Conservation (phyloP, 1,284 basidiomycete genomes). For the Cystobasidium slooffiae region DNA sequence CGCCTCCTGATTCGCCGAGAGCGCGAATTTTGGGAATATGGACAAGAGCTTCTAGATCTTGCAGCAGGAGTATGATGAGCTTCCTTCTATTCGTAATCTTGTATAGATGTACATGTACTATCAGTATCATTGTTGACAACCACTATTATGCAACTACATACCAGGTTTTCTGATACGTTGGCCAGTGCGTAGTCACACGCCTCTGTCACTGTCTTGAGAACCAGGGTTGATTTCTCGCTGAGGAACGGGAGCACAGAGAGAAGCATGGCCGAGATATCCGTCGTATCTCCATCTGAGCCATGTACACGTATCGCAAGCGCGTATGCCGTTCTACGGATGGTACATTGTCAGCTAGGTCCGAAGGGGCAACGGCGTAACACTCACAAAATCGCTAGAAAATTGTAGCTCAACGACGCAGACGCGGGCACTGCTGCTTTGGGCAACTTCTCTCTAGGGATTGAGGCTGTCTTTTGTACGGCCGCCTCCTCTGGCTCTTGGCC, state of each 20-base stretch:
- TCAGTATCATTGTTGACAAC: background rate
- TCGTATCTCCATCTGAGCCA: background rate
- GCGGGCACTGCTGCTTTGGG: background rate
- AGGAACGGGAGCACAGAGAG: constrained; percentile 22
- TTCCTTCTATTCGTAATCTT: constrained; percentile 17
- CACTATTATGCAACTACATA: constrained; percentile 4
- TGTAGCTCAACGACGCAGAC: constrained; percentile 11
- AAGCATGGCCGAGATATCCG: background rate
- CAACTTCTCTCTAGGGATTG: constrained; percentile 28
- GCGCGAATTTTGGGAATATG: background rate
- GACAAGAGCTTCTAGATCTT: constrained; percentile 10
- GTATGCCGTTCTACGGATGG: constrained; percentile 1
- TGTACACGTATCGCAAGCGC: constrained; percentile 1
- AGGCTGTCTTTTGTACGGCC: background rate
- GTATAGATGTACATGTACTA: background rate
- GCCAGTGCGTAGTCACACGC: constrained; percentile 17
- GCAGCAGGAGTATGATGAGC: constrained; percentile 13
- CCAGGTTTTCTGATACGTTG: background rate
- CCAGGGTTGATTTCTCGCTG: constrained; percentile 7
- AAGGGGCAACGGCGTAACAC: background rate
- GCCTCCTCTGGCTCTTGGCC: background rate
- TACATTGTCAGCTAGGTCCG: background rate
- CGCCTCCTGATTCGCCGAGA: background rate
- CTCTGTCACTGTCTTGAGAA: constrained; percentile 5
- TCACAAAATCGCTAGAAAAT: constrained; percentile 28